Conservation (phyloP, 208 protist genomes). For the Plasmodiophora brassicae region DNA sequence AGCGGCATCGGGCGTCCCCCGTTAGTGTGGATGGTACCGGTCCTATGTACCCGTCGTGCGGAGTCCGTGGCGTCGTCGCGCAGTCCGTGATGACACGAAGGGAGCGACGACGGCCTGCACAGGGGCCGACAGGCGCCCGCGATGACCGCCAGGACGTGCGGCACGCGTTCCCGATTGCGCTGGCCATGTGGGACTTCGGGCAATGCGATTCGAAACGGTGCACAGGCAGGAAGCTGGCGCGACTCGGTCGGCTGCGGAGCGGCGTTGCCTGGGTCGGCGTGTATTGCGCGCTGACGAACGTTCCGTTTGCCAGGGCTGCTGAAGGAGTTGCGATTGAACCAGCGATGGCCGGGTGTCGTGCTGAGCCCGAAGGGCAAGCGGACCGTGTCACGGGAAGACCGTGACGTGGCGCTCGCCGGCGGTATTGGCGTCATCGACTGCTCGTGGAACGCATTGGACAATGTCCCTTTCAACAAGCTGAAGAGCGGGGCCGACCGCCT, state of each 20-base stretch:
- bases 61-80: no score
- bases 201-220: constrained; percentile 96
- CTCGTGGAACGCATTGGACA: constrained; percentile 91
- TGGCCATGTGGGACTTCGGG: constrained; percentile 97
- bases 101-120: no score
- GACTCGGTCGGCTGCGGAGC: constrained; percentile 78
- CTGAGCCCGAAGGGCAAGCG: constrained; percentile 73
- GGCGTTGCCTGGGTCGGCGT: not conserved
- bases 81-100: no score
- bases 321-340: not conserved
- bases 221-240: constrained; percentile 86
- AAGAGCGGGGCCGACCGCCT: constrained; percentile 33
- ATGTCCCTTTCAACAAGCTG: constrained; percentile 86
- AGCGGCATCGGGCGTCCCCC: no score
- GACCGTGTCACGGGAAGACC: constrained; percentile 85
- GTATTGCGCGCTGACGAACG: constrained; percentile 56
- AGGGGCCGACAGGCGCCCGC: not conserved
- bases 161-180: constrained; percentile 54
- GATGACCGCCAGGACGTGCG: not conserved
- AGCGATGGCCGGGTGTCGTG: constrained; percentile 44
- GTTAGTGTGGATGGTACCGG: no score
- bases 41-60: no score
- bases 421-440: constrained; percentile 98
- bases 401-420: constrained; percentile 68
- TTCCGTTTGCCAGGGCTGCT: constrained; percentile 30